A percentile compares a stretch with the other conserved stretches of the same genome.
Conservation (phyloP, 257 asterid genomes). For the Forsythia viridissima region DNA sequence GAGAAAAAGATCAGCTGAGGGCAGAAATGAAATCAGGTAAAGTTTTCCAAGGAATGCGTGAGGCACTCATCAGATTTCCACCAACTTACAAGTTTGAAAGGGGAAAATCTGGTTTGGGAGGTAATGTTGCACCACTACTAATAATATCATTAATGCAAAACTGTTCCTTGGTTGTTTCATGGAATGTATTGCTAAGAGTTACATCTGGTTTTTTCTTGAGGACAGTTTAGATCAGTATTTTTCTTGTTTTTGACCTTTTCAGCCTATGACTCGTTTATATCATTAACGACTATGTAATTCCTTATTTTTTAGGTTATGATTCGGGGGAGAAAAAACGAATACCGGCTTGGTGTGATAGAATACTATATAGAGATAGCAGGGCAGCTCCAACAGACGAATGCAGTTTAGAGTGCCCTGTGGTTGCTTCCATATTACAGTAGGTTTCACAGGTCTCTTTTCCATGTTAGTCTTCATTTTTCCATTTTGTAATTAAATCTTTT, state of each 20-base stretch:
- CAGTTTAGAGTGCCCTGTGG: conserved; percentile 88
- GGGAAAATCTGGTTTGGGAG: conserved; percentile 95
- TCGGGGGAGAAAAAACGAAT: conserved; percentile 97
- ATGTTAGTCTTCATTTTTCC: neutral
- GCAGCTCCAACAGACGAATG: conserved; percentile 53
- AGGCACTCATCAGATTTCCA: conserved; percentile 85
- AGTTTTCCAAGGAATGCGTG: conserved; percentile 98
- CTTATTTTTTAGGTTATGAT: conserved; percentile 66
- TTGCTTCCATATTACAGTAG: conserved; percentile 76
- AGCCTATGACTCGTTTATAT: neutral
- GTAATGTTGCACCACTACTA: conserved; percentile 31
- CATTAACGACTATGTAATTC: neutral
- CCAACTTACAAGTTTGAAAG: conserved; percentile 95
- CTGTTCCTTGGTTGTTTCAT: neutral
- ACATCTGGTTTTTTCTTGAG: neutral
- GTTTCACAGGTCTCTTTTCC: conserved; percentile 25
- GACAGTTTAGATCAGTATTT: neutral
- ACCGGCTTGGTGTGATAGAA: conserved; percentile 98
- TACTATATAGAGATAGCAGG: conserved; percentile 77
- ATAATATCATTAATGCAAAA: neutral
- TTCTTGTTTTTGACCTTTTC: neutral
- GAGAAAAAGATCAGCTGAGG: conserved; percentile 88
- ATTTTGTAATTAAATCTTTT: neutral
- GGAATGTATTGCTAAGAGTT: neutral
- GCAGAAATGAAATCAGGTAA: conserved; percentile 92